phyloP scores from a whole-genome alignment of 768 basidiomycete genomes.

The Dacryopinax spathularia region DNA sequence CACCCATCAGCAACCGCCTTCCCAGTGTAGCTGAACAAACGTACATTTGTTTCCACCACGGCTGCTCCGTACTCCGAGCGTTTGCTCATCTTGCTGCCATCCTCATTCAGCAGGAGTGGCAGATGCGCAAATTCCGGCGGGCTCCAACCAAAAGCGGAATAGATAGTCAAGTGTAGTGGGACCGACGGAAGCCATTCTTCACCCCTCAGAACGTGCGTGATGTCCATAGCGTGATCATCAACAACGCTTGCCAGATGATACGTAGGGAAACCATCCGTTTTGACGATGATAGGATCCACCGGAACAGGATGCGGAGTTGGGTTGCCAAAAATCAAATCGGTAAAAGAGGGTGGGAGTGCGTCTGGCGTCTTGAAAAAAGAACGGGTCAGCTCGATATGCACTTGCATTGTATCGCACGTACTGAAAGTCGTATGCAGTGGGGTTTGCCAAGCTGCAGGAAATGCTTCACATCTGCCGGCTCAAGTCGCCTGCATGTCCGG shows the following conservation, averaged over 20 bases:
- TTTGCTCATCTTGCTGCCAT: conserved; percentile 92
- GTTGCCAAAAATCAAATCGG: conserved; percentile 64
- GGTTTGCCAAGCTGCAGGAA: conserved; percentile 62
- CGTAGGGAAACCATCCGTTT: conserved; percentile 85
- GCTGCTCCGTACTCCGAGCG: conserved; percentile 45
- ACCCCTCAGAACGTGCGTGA: conserved; percentile 88
- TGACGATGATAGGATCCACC: conserved; percentile 84
- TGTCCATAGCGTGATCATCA: conserved; percentile 91
- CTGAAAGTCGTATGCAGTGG: conserved; percentile 76
- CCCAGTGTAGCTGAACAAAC: background rate
- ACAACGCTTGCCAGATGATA: conserved; percentile 94
- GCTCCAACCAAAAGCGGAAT: conserved; percentile 54
- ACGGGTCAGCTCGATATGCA: background rate
- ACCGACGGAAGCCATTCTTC: conserved; percentile 98
- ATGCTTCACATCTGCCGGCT: conserved; percentile 70
- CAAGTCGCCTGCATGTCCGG: conserved; percentile 70
- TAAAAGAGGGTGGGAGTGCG: conserved; percentile 35
- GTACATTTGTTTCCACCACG: too few relatives aligned
- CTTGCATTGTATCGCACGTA: conserved; percentile 24
- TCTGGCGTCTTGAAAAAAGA: conserved; percentile 30
- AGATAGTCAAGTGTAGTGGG: conserved; percentile 80
- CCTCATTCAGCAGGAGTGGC: conserved; percentile 75
- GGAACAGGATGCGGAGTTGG: conserved; percentile 42
- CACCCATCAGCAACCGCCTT: background rate
- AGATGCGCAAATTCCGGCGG: conserved; percentile 82